Conservation (phyloP, 192 early-diverging fungal species). For the Coemansia biformis region DNA sequence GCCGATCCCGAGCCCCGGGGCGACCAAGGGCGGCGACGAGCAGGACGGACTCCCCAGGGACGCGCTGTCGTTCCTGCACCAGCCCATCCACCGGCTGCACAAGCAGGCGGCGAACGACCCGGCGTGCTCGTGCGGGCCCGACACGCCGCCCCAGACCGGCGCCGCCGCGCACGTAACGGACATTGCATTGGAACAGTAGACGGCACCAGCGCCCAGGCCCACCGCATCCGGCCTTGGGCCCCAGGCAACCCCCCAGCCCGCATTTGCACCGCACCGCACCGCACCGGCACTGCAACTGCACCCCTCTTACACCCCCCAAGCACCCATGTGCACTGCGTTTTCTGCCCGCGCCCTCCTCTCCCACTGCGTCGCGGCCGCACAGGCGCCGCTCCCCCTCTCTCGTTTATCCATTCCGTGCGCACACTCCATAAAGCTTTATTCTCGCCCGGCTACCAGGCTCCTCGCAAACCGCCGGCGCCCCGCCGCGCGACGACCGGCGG, state of each 20-base stretch:
- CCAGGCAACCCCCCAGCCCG: too few relatives aligned
- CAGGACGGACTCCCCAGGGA: constrained; percentile 32
- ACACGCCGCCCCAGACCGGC: constrained; percentile 27
- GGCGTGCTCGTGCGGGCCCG: constrained; percentile 11
- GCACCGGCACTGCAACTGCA: too few relatives aligned
- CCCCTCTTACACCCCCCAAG: too few relatives aligned
- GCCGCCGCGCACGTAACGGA: constrained; percentile 7
- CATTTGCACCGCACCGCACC: too few relatives aligned
- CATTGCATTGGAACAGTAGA: constrained; percentile 35
- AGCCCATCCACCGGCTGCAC: constrained; percentile 47
- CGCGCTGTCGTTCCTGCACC: constrained; percentile 49
- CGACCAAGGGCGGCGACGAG: constrained; percentile 7
- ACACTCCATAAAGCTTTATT: too few relatives aligned
- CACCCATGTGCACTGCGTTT: too few relatives aligned
- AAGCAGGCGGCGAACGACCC: constrained; percentile 27
- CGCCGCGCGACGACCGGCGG: too few relatives aligned
- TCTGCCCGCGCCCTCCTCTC: constrained; percentile 1
- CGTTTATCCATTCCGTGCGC: too few relatives aligned
- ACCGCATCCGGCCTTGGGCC: not conserved
- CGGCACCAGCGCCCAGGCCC: not conserved
- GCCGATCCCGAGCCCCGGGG: constrained; percentile 35
- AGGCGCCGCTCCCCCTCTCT: too few relatives aligned
- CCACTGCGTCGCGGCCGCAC: too few relatives aligned
- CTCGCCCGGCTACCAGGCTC: too few relatives aligned
- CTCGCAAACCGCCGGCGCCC: too few relatives aligned